Conservation (phyloP, 2,329 filamentous ascomycete genomes). For the Clarireedia paspali region DNA sequence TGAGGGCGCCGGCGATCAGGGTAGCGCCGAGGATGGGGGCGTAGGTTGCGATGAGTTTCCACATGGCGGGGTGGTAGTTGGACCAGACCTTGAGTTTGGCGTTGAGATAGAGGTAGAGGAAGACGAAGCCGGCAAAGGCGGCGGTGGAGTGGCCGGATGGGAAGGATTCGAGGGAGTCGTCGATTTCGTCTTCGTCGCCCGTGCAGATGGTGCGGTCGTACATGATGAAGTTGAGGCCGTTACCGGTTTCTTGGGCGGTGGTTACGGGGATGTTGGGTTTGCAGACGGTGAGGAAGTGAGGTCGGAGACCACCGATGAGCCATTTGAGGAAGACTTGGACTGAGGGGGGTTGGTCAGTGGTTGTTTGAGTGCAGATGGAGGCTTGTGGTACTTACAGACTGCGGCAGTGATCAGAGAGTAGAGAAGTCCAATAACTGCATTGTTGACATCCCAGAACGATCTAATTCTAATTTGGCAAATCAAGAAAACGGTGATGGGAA, state of each 20-base stretch:
- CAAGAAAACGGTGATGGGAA: conserved; percentile 59
- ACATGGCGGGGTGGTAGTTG: conserved; percentile 66
- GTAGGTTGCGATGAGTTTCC: conserved; percentile 61
- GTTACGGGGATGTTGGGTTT: conserved; percentile 45
- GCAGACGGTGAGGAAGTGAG: conserved; percentile 65
- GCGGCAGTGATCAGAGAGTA: conserved; percentile 63
- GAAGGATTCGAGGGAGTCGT: conserved; percentile 63
- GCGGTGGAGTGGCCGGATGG: conserved; percentile 69
- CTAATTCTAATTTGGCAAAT: conserved; percentile 60
- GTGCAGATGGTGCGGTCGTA: conserved; percentile 65
- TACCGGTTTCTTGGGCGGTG: conserved; percentile 33
- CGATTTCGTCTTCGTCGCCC: conserved; percentile 54
- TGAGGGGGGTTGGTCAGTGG: neutral
- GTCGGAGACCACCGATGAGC: conserved; percentile 66
- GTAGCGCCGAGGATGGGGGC: conserved; percentile 59
- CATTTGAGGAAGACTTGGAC: conserved; percentile 73
- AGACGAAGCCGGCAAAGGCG: conserved; percentile 65
- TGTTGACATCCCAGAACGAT: conserved; percentile 65
- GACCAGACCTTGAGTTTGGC: conserved; percentile 70
- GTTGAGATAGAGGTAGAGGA: conserved; percentile 66
- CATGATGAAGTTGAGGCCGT: conserved; percentile 55
- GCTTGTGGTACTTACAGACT: conserved; percentile 32
- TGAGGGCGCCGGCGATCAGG: conserved; percentile 61
- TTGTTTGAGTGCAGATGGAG: neutral
- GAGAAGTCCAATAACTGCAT: conserved; percentile 59